Evolutionary conservation across 2,329 filamentous ascomycete species (phyloP), one percentile per base, ranked within the genome.

Genomic region (Pseudogymnoascus sp.): DNA sequence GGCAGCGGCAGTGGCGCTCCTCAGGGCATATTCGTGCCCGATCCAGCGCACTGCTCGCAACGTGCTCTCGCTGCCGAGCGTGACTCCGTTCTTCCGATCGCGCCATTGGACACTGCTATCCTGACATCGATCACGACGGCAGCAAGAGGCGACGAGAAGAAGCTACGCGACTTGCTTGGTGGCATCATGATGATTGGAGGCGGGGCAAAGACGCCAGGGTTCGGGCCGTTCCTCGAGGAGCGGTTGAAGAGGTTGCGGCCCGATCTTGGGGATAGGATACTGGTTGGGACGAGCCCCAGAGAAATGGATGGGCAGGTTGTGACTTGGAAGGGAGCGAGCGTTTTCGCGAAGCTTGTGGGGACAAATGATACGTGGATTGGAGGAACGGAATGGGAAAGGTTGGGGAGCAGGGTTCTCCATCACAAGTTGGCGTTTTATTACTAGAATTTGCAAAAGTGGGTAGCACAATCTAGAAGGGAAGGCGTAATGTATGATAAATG

Each of bases 301-400:
- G 95, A 99, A 70, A 88, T 99, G 79, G 95, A 99, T 76, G 91
- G 95, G 64, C 92, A 97, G 76, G 93, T 97, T n/a, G 89, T 97
- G 61, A 88, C 88, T 7, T 99, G 95, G 95, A 99, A 99, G 81
- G 95, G 95, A 3, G 95, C 91, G 0, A 96, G 92, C 73, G 93
- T 99, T 14, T 99, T 97, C 79, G 93, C 91, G 2, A 92, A 96
- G 77, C 78, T 97, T 69, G 84, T 87, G 64, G 80, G 79, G 52
- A 93, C 91, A 14, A 97, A 97, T 76, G 95, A 99, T 75, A 95
- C 89, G 70, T 99, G 95, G 95, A 91, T 97, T 71, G 89, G 88
- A 12, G 84, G 86, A 55, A 81, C 88, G 70, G 93, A 97, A 80
- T 97, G 93, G 76, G 92, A 97, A 77, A 84, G 91, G 64, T 74